Evolutionary conservation across 106 monocot species (phyloP).

Genomic region (Ottelia alismoides): DNA sequence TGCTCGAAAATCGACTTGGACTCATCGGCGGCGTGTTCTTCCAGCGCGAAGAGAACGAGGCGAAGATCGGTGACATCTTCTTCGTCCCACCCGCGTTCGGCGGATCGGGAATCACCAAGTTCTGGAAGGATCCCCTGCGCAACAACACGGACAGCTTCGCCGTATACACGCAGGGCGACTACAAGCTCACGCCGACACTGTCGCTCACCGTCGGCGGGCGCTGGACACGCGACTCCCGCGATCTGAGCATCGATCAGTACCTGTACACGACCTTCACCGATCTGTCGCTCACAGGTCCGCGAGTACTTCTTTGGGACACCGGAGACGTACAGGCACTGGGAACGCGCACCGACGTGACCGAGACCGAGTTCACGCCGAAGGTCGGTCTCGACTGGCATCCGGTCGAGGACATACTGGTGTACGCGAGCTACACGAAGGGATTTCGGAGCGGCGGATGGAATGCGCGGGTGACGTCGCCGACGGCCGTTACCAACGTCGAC

Average conservation of each 20-base stretch:
- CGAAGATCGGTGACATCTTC: no score
- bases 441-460: background rate
- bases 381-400: background rate
- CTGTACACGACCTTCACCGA: background rate
- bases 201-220: background rate
- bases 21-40: no score
- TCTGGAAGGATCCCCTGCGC: background rate
- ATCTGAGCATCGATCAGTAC: background rate
- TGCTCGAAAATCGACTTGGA: no score
- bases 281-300: no score
- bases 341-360: background rate
- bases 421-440: background rate
- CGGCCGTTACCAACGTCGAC: background rate
- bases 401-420: background rate
- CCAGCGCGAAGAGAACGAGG: no score
- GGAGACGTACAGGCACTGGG: background rate
- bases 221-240: background rate
- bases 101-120: no score
- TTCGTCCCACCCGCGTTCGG: no score
- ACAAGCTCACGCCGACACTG: background rate
- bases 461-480: no score
- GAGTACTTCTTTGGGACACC: background rate
- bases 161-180: background rate
- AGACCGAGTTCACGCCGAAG: background rate
- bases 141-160: background rate